Conservation (phyloP, 2,329 filamentous ascomycete genomes). For the Microcyclospora tardicrescens region DNA sequence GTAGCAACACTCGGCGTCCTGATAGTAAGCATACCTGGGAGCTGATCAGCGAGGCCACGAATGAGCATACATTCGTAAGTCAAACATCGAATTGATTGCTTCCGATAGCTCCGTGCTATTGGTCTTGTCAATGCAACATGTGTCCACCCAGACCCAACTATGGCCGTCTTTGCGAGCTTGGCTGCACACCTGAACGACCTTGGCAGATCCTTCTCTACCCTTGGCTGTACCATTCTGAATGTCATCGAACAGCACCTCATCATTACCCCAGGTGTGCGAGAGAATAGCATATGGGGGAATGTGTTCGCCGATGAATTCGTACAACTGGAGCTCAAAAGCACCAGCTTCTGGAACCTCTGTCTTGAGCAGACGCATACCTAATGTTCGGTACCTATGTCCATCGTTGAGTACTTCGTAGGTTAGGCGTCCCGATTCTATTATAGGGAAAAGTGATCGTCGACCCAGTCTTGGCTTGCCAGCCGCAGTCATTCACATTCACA, state of each 20-base stretch:
- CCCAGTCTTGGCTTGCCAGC: no score
- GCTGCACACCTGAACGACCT: constrained; percentile 3
- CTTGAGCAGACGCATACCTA: constrained; percentile 15
- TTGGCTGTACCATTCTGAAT: constrained; percentile 3
- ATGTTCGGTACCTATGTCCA: no score
- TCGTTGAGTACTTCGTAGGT: no score
- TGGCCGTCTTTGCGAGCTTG: neutral
- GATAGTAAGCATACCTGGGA: no score
- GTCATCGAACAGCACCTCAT: constrained; percentile 11
- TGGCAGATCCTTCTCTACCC: constrained; percentile 2
- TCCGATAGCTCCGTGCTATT: constrained; percentile 8
- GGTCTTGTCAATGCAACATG: constrained; percentile 10
- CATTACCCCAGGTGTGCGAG: constrained; percentile 13
- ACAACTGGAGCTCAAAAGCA: constrained; percentile 6
- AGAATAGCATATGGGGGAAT: constrained; percentile 13
- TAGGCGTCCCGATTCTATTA: no score
- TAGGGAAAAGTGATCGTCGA: no score
- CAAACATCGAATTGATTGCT: constrained; percentile 12
- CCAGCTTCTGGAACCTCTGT: neutral
- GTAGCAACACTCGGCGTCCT: constrained; percentile 1
- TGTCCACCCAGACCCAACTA: constrained; percentile 7
- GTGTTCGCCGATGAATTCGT: constrained; percentile 9
- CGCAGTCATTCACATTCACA: no score
- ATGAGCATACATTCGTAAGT: neutral
- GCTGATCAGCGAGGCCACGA: no score